phyloP scores from a whole-genome alignment of 306 rosid species.

The Sicyos baderoa region DNA sequence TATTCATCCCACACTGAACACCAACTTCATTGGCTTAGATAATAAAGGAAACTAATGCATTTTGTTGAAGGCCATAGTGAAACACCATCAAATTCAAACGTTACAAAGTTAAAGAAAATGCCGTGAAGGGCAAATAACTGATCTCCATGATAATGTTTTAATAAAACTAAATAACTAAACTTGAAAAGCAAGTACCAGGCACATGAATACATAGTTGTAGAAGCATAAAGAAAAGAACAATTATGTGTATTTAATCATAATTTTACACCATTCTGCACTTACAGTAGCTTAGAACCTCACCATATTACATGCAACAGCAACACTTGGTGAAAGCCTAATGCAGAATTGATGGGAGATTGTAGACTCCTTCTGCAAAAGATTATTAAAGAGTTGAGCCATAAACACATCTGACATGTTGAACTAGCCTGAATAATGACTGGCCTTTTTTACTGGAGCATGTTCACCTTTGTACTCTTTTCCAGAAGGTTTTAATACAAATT shows the following conservation, averaged over 20 bases:
- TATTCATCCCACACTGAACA: neutral
- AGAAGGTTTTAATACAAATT: neutral
- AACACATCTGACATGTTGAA: slow-evolving; percentile 3
- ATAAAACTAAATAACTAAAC: slow-evolving; percentile 7
- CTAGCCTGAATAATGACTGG: slow-evolving; percentile 1
- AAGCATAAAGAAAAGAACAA: neutral
- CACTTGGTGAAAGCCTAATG: slow-evolving; percentile 54
- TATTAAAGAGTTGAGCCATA: slow-evolving; percentile 23
- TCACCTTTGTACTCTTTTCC: slow-evolving; percentile 1
- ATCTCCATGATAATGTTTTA: neutral
- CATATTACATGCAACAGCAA: slow-evolving; percentile 60
- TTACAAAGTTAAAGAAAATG: neutral
- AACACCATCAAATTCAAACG: slow-evolving; percentile 1
- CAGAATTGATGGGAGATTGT: slow-evolving; percentile 67
- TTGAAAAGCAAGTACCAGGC: slow-evolving; percentile 11
- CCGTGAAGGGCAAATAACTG: neutral
- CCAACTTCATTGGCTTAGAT: slow-evolving; percentile 9
- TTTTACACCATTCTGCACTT: slow-evolving; percentile 13
- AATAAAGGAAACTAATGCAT: neutral
- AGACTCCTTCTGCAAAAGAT: slow-evolving; percentile 52
- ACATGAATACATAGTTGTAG: neutral
- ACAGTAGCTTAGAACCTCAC: slow-evolving; percentile 33
- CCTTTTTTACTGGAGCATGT: neutral
- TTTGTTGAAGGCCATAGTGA: slow-evolving; percentile 5
- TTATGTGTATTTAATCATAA: neutral